Base-by-base conservation (phyloP, 768 basidiomycete genomes). In the Mycena pura region DNA sequence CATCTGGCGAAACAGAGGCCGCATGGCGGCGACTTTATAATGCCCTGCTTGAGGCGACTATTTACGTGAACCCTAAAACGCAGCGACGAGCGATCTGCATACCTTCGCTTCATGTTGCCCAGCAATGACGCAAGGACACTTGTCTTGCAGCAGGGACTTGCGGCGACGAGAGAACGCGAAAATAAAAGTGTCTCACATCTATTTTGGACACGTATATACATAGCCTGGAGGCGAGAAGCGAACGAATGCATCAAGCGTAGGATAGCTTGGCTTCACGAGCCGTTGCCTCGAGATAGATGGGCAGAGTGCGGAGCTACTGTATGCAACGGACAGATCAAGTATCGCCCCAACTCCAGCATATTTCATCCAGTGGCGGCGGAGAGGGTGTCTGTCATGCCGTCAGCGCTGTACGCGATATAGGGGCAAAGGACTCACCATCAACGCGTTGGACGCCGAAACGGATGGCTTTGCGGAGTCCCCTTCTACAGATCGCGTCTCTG, bases 331-430 rank as follows among this genome's bases (percentile, higher is more conserved):
- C 21, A 1, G 21, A 51, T 52, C 34, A 60, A 15, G 57, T 7
- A 14, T 61, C 64, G 46, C 60, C 64, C 64, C 64, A 66, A 27
- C 53, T 66, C 47, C 57, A 27, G 48, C 64, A 66, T 29, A 66
- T 59, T 48, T 66, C 60, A 21, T 66, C 52, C 13, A 66, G 57
- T n/a, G 64, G 52, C 13, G 45, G 45, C 3, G 59, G 21, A 21
- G 60, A 25, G 6, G 57, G 9, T 14, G n/a, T 50, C 60, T 53
- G 56, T 40, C 11, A 34, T 3, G 10, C 27, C 25, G 24, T 48
- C 8, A 50, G 25, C 24, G 8, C 24, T 9, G 22, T 41, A 5
- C 14, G 9, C 3, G 25, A 13, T 1, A 14, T 6, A 4, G 3
- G 32, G 28, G 40, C 11, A 24, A 34, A 39, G 13, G 7, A 45